Base-by-base conservation (phyloP, 2,329 filamentous ascomycete genomes). In the Fusarium incarnatum region DNA sequence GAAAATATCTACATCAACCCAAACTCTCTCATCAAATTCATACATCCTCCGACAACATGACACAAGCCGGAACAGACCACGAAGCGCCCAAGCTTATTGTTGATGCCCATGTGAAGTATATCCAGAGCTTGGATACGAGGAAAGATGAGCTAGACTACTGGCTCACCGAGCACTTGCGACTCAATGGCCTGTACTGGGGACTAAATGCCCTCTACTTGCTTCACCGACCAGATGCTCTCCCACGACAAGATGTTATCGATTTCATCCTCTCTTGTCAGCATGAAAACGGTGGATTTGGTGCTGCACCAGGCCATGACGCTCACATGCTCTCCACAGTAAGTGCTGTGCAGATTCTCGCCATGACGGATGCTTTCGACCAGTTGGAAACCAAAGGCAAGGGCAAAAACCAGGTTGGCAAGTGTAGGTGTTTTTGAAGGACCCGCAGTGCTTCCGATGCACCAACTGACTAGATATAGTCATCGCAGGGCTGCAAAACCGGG, bases 131-230 rank as follows among this genome's bases (percentile, higher is more conserved):
- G 73, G 94, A 99, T 81, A 94, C 91, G 72, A 91, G 92, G 78
- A 94, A 92, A 83, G 94, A 98, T 85, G 93, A 98, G 81, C 90
- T 97, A 75, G 94, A 98, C 80, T 99, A 98, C 84, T 98, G 95
- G 92, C 86, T 98, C 78, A 99, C 96, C 16, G 95, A 99, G 81
- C 96, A 99, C 79, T 86, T 99, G 72, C 94, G 96, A 66, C 87
- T 99, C 61, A 98, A 96, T 79, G 96, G 96, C 46, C 88, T 99
- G 49, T 99, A 99, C 81, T 99, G 96, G 96, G 96, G 96, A 16
- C 83, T 99, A 60, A 96, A 91, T 9, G 92, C 95, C 9, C 87
- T 98, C 42, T 92, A 97, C 83, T 86, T 98, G 28, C 89, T 99
- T 63, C 88, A 90, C 50, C 91, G 88, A 59, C 93, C 94, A 2